Evolutionary conservation across 805 yeast species (phyloP), one percentile per base, ranked within the genome.

Genomic region (Brettanomyces custersianus): DNA sequence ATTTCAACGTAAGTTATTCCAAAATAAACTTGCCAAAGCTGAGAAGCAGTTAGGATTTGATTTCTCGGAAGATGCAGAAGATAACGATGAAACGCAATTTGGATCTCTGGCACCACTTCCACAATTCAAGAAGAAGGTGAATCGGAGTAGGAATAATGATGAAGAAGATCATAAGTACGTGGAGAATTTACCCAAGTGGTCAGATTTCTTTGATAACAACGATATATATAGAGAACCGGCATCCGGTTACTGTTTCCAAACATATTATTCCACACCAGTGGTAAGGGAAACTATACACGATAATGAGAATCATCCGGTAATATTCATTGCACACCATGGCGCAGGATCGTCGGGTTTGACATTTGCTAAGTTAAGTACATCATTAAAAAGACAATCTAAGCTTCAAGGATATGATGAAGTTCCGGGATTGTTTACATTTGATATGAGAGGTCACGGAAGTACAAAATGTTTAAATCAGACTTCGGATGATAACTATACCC

Each of bases 311-410:
- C 47, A 51, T 0, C 86, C 94, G 4, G 51, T 60, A 0, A 47
- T 86, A 1, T 76, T 83, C 46, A 60, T 92, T 2, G 76, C 78
- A 45, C 92, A 85, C 44, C 99, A 92, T 56, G 99, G 99, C 2
- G 96, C 96, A 1, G 98, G 97, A 0, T 87, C 96, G 1, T 73
- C 84, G 2, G 86, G 81, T 0, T 61, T 84, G 59, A 69, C 96
- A 1, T 92, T 83, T 61, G 82, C 84, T 1, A 52, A 62, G 19
- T 47, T 85, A 18, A 57, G 72, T 2, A 52, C 54, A 33, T 56
- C 68, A 12, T 43, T 85, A 19, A 61, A 69, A 1, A 55, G 48
- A 31, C 49, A 52, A 8, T 43, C 74, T 39, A 34, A 39, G 16
- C 29, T 33, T 2, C 40, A 42, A 23, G 40, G 46, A 7, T 54